Evolutionary conservation across 352 stramenopile genomes (phyloP).

Genomic region (Pythium aquatile): DNA sequence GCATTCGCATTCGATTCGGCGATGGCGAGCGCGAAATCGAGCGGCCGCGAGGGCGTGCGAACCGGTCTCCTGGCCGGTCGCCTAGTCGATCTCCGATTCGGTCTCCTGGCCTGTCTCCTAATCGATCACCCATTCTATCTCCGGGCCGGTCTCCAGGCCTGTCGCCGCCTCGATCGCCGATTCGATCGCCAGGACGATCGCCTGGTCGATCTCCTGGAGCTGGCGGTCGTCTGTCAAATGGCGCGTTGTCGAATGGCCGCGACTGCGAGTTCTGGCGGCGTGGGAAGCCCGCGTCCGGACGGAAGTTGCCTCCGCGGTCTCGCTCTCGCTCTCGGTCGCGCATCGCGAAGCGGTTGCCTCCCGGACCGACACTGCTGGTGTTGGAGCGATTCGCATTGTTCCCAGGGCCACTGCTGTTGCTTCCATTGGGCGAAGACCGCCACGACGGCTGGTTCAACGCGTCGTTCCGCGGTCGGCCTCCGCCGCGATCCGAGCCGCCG

Average conservation of each 20-base stretch:
- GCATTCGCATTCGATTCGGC: conserved; percentile 23
- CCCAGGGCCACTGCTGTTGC: conserved; percentile 5
- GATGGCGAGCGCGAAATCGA: conserved; percentile 55
- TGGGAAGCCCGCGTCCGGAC: conserved; percentile 27
- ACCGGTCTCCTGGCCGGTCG: conserved; percentile 24
- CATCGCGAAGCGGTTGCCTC: conserved; percentile 8
- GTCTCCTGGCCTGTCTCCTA: not conserved
- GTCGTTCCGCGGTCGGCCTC: not conserved
- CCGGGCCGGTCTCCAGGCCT: not conserved
- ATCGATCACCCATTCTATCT: not conserved
- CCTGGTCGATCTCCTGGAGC: not conserved
- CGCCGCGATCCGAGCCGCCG: conserved; percentile 4
- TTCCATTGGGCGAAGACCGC: conserved; percentile 12
- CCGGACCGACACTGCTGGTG: not conserved
- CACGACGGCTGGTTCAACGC: conserved; percentile 4
- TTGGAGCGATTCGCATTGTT: not conserved
- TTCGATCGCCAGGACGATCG: conserved; percentile 5
- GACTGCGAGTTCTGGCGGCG: conserved; percentile 32
- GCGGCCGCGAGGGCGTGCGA: conserved; percentile 38
- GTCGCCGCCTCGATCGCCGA: not conserved
- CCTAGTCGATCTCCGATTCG: not conserved
- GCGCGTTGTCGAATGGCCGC: conserved; percentile 35
- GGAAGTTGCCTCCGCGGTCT: conserved; percentile 27
- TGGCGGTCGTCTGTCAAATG: conserved; percentile 20
- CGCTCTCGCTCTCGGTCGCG: conserved; percentile 13